Conservation (phyloP, 495 filamentous ascomycete species). For the Penicillium atrosanguineum region DNA sequence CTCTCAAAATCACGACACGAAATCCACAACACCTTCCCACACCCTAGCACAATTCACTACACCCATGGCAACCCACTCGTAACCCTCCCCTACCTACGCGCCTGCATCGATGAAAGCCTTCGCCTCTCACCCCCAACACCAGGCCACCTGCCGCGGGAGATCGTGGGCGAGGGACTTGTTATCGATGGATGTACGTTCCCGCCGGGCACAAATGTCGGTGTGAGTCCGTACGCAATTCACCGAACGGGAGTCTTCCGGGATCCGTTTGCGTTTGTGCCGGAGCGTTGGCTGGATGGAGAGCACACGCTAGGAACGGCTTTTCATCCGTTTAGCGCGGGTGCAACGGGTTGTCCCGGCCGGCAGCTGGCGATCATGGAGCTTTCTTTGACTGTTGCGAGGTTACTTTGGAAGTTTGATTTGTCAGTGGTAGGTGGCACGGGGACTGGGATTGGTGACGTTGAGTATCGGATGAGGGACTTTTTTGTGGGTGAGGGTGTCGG, state of each 20-base stretch:
- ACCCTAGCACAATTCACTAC: background rate
- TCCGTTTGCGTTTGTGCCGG: conserved; percentile 36
- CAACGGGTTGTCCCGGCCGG: conserved; percentile 41
- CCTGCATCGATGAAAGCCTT: too few relatives aligned
- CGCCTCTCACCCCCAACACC: conserved; percentile 52
- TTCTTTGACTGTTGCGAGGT: background rate
- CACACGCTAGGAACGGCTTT: conserved; percentile 23
- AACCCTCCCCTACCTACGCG: conserved; percentile 29
- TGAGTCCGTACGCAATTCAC: conserved; percentile 44
- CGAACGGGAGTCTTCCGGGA: conserved; percentile 38
- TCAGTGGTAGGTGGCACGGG: background rate
- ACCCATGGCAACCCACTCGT: conserved; percentile 17
- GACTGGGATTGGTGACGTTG: conserved; percentile 54
- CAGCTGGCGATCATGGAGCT: conserved; percentile 25
- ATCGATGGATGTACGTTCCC: conserved; percentile 43
- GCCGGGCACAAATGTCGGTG: conserved; percentile 37
- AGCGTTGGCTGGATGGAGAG: conserved; percentile 18
- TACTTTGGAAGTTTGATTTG: conserved; percentile 3
- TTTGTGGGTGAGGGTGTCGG: background rate
- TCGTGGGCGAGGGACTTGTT: conserved; percentile 33
- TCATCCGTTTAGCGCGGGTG: conserved; percentile 41
- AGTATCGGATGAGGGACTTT: conserved; percentile 2
- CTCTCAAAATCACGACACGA: background rate
- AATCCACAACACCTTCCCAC: background rate
- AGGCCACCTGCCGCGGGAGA: conserved; percentile 42